phyloP scores from a whole-genome alignment of 129 eudicot genomes.

The Flaveria brownii region DNA sequence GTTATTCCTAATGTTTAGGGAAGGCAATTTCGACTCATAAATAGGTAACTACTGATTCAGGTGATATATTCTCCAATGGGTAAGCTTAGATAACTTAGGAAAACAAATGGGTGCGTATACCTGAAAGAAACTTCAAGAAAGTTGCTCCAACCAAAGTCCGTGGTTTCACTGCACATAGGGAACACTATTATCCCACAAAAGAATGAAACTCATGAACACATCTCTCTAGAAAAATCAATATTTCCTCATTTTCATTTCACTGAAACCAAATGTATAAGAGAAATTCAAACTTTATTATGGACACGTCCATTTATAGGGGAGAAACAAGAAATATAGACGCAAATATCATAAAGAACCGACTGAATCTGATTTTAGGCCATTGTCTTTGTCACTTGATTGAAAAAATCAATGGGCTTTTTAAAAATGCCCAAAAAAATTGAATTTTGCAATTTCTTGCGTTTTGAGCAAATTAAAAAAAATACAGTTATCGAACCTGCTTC shows the following conservation, averaged over 20 bases:
- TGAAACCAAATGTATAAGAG: neutral
- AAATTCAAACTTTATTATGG: neutral
- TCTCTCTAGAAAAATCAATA: neutral
- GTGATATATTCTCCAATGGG: neutral
- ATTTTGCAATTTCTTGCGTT: neutral
- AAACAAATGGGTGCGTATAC: slow-evolving; percentile 35
- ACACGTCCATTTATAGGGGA: neutral
- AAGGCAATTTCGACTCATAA: neutral
- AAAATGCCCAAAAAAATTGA: neutral
- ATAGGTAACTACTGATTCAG: neutral
- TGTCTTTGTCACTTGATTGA: too few species aligned
- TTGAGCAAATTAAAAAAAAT: neutral
- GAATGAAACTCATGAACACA: neutral
- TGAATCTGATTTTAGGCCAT: neutral
- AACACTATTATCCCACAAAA: slow-evolving; percentile 15
- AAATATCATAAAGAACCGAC: neutral
- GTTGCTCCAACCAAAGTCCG: slow-evolving; percentile 80
- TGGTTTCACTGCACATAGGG: slow-evolving; percentile 68
- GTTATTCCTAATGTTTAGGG: neutral
- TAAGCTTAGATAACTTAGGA: neutral
- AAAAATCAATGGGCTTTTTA: neutral
- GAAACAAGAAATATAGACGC: neutral
- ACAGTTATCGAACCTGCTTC: slow-evolving; percentile 66
- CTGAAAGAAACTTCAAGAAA: slow-evolving; percentile 87
- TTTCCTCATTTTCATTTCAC: neutral